Percentiles rank a stretch among this genome's conserved stretches.
Evolutionary conservation across 345 rosid genomes (phyloP).

Genomic region (Hibiscus syriacus): DNA sequence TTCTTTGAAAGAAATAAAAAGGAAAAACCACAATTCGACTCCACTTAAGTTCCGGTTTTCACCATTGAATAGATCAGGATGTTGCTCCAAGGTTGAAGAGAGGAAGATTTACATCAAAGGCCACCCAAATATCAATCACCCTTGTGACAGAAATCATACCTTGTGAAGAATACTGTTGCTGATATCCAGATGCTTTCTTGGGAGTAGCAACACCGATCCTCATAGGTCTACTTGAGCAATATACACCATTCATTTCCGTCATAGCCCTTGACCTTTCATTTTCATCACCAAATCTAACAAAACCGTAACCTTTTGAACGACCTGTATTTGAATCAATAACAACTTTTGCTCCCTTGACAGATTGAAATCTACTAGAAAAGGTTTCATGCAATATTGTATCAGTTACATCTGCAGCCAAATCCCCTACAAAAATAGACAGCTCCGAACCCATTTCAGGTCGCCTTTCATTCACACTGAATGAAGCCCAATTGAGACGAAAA

Average conservation of each 20-base stretch:
- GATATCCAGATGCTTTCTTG: constrained; percentile 67
- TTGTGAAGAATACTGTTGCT: constrained; percentile 87
- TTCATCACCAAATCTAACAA: constrained; percentile 93
- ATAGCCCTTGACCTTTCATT: constrained; percentile 84
- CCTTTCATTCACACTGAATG: constrained; percentile 72
- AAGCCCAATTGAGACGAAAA: constrained; percentile 93
- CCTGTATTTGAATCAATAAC: constrained; percentile 83
- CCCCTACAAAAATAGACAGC: constrained; percentile 91
- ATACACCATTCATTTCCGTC: constrained; percentile 84
- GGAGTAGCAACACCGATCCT: constrained; percentile 91
- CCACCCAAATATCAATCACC: not conserved
- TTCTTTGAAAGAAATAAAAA: not conserved
- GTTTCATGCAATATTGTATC: constrained; percentile 70
- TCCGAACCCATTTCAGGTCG: constrained; percentile 67
- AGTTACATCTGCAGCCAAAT: constrained; percentile 92
- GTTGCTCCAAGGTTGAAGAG: not conserved
- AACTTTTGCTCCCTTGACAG: constrained; percentile 92
- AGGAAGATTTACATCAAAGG: not conserved
- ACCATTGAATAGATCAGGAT: not conserved
- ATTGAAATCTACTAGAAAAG: constrained; percentile 61
- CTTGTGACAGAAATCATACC: constrained; percentile 30
- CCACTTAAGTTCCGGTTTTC: not conserved
- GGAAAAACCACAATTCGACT: not conserved
- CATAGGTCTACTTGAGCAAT: constrained; percentile 87
- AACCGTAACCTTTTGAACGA: constrained; percentile 88